These are phyloP conservation scores for Salmacisia buchloeana DNA, from an alignment of 1,284 basidiomycete species.

Conservation along the genomic window DNA sequence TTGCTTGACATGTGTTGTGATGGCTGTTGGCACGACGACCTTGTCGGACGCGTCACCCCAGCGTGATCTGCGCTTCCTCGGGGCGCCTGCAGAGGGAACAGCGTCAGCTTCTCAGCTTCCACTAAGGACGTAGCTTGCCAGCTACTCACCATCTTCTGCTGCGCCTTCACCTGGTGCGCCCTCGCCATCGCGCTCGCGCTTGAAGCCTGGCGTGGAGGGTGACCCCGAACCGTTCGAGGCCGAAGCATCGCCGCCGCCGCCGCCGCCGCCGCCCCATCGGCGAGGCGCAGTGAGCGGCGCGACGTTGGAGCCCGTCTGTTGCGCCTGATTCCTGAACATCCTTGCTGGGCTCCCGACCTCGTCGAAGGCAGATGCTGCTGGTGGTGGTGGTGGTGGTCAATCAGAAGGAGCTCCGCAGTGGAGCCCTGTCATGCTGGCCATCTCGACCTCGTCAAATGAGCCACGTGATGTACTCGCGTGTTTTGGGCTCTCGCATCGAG, in stretches of 20 bases:
- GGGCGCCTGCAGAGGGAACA: constrained; percentile 15
- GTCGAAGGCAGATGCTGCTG: too few species aligned
- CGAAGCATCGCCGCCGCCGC: constrained; percentile 18
- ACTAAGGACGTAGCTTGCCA: background rate
- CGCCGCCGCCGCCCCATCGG: constrained; percentile 40
- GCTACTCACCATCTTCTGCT: background rate
- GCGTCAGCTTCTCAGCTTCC: background rate
- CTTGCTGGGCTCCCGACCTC: background rate
- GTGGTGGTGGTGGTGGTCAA: too few species aligned
- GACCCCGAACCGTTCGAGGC: background rate
- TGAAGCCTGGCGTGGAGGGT: background rate
- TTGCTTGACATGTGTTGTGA: constrained; percentile 32
- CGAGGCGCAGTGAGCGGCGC: constrained; percentile 37
- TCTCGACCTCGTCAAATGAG: too few species aligned
- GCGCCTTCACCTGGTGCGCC: constrained; percentile 17
- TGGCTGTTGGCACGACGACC: constrained; percentile 38
- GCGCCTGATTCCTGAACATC: constrained; percentile 32
- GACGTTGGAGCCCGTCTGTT: constrained; percentile 47
- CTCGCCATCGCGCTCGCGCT: constrained; percentile 15
- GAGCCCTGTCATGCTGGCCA: too few species aligned
- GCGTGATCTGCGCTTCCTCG: constrained; percentile 45
- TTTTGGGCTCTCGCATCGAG: too few species aligned
- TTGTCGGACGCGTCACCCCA: constrained; percentile 45
- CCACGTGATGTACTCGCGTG: too few species aligned
- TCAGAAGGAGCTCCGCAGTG: too few species aligned